These are phyloP conservation scores for Rutstroemia sp. DNA, from an alignment of 2,329 filamentous ascomycete genomes.

Conservation along the genomic window DNA sequence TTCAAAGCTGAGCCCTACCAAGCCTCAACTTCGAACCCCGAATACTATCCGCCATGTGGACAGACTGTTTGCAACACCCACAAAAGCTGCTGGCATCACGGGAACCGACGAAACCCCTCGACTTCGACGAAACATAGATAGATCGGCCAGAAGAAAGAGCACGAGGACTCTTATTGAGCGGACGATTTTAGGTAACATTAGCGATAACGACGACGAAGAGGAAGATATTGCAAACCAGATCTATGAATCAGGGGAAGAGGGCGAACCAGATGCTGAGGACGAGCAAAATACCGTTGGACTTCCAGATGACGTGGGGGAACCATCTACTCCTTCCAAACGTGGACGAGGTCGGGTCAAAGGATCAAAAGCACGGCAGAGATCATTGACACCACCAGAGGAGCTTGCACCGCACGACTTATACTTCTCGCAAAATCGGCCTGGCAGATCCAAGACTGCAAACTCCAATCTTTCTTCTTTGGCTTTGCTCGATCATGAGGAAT, in stretches of 20 bases:
- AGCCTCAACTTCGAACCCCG: conserved; percentile 16
- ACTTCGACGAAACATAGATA: conserved; percentile 49
- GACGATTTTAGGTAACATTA: conserved; percentile 53
- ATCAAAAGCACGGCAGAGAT: conserved; percentile 44
- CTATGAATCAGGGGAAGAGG: conserved; percentile 47
- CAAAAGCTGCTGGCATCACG: conserved; percentile 13
- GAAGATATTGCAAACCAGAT: conserved; percentile 64
- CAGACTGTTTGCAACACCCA: conserved; percentile 26
- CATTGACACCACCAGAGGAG: conserved; percentile 56
- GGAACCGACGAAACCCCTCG: conserved; percentile 21
- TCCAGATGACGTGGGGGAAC: conserved; percentile 28
- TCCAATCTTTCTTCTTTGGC: conserved; percentile 70
- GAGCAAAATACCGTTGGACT: conserved; percentile 26
- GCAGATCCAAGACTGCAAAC: conserved; percentile 74
- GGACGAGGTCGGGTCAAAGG: conserved; percentile 37
- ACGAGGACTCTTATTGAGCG: conserved; percentile 68
- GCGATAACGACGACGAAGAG: conserved; percentile 65
- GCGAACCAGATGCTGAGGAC: conserved; percentile 30
- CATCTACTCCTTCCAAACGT: conserved; percentile 46
- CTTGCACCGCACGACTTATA: conserved; percentile 85
- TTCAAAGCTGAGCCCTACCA: background rate
- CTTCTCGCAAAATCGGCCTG: conserved; percentile 85
- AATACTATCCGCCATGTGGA: conserved; percentile 17
- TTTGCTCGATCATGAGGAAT: conserved; percentile 86
- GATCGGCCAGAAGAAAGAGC: conserved; percentile 82